phyloP scores from a whole-genome alignment of 1,284 basidiomycete genomes.

The Xerocomus nothofagi region DNA sequence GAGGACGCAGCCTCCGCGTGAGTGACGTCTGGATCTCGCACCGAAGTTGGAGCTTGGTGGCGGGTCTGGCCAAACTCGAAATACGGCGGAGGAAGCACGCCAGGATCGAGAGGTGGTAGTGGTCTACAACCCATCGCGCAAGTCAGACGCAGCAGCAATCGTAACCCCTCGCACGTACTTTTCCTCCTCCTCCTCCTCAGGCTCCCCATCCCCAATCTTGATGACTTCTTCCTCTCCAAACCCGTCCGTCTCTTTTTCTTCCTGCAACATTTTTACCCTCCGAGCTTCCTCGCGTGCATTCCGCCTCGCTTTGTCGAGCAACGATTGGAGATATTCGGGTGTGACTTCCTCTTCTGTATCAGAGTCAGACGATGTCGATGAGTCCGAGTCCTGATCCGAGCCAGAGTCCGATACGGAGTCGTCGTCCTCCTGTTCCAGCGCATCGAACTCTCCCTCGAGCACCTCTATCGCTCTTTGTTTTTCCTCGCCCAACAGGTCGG shows the following conservation, averaged over 20 bases:
- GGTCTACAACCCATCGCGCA: constrained; percentile 41
- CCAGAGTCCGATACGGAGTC: neutral
- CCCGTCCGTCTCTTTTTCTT: constrained; percentile 19
- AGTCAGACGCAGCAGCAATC: constrained; percentile 11
- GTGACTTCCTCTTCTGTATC: constrained; percentile 47
- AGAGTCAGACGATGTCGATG: constrained; percentile 13
- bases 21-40: constrained; percentile 65
- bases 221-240: constrained; percentile 49
- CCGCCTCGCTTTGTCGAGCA: constrained; percentile 60
- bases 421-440: constrained; percentile 15
- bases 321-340: constrained; percentile 60
- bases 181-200: constrained; percentile 37
- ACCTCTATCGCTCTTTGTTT: constrained; percentile 44
- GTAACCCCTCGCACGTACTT: constrained; percentile 33
- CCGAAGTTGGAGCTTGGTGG: constrained; percentile 43
- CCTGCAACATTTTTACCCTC: constrained; percentile 24
- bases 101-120: constrained; percentile 66
- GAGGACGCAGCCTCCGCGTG: constrained; percentile 48
- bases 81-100: constrained; percentile 59
- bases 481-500: constrained; percentile 39
- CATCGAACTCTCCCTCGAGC: neutral
- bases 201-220: constrained; percentile 40
- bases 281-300: constrained; percentile 42
- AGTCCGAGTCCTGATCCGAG: constrained; percentile 22
- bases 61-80: constrained; percentile 50